Percentiles rank a stretch among this genome's conserved stretches.
phyloP scores from a whole-genome alignment of 2,329 filamentous ascomycete species.

The Cytospora mali region DNA sequence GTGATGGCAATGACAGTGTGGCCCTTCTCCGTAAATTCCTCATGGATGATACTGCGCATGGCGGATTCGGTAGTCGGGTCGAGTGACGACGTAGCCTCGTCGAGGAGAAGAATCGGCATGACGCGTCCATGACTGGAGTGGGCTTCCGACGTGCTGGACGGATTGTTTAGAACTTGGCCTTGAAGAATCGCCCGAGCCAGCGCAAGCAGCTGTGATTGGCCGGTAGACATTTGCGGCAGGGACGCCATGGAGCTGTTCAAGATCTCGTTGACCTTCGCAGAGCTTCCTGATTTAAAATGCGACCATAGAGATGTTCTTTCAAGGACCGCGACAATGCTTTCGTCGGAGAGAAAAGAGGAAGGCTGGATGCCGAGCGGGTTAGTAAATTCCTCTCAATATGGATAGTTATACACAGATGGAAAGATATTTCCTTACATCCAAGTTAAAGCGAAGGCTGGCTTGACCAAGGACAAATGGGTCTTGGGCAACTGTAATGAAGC shows the following conservation, averaged over 20 bases:
- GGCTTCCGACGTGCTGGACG: background rate
- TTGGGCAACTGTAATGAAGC: conserved; percentile 45
- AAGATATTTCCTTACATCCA: background rate
- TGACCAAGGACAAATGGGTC: conserved; percentile 34
- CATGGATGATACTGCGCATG: background rate
- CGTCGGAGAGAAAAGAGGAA: background rate
- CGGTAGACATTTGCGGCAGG: background rate
- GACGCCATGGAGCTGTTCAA: background rate
- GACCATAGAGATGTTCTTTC: background rate
- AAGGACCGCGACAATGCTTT: background rate
- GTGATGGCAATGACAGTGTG: background rate
- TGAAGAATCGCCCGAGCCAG: background rate
- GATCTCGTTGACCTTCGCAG: background rate
- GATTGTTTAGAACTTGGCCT: background rate
- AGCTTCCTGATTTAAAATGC: background rate
- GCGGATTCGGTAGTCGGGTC: background rate
- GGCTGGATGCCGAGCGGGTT: background rate
- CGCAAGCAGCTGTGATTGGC: background rate
- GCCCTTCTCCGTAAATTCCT: background rate
- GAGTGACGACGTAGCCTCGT: background rate
- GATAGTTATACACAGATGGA: background rate
- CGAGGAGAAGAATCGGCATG: background rate
- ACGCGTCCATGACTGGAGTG: background rate
- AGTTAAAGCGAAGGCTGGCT: background rate
- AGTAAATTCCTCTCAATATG: background rate